A percentile compares a stretch with the other conserved stretches of the same genome.
These are phyloP conservation scores for Sistotremastrum suecicum DNA, from an alignment of 768 basidiomycete genomes.

Conservation along the genomic window DNA sequence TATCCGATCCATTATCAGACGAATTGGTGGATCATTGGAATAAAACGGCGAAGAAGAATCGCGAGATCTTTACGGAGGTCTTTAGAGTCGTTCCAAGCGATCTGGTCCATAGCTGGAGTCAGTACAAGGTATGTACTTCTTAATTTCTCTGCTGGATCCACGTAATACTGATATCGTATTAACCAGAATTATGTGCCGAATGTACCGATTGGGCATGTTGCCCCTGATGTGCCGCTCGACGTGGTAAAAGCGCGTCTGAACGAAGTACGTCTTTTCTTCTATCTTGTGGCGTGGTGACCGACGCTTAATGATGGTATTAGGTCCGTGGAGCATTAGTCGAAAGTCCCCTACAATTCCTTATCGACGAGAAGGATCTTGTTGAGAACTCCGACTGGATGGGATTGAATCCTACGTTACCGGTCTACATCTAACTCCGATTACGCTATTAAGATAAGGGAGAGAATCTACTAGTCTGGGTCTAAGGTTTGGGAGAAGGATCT, in stretches of 20 bases:
- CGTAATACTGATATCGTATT: neutral
- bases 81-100: slow-evolving; percentile 84
- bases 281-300: no score
- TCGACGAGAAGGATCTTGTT: slow-evolving; percentile 61
- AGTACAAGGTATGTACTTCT: slow-evolving; percentile 48
- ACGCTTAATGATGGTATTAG: no score
- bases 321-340: slow-evolving; percentile 63
- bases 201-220: slow-evolving; percentile 70
- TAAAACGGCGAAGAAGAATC: slow-evolving; percentile 62
- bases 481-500: no score
- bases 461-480: no score
- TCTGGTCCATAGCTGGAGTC: slow-evolving; percentile 60
- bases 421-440: slow-evolving; percentile 43
- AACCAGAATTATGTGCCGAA: slow-evolving; percentile 61
- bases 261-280: slow-evolving; percentile 19
- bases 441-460: no score
- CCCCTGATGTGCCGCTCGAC: slow-evolving; percentile 45
- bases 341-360: slow-evolving; percentile 70
- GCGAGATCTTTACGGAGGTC: slow-evolving; percentile 74
- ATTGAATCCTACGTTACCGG: slow-evolving; percentile 63
- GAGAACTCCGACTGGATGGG: slow-evolving; percentile 59
- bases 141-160: neutral
- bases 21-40: slow-evolving; percentile 45
- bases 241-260: slow-evolving; percentile 66
- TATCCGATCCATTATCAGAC: slow-evolving; percentile 70